Percentiles rank a stretch among this genome's conserved stretches.
These are phyloP conservation scores for Fraxinus sp. DNA, from an alignment of 305 asterid species.

Conservation along the genomic window DNA sequence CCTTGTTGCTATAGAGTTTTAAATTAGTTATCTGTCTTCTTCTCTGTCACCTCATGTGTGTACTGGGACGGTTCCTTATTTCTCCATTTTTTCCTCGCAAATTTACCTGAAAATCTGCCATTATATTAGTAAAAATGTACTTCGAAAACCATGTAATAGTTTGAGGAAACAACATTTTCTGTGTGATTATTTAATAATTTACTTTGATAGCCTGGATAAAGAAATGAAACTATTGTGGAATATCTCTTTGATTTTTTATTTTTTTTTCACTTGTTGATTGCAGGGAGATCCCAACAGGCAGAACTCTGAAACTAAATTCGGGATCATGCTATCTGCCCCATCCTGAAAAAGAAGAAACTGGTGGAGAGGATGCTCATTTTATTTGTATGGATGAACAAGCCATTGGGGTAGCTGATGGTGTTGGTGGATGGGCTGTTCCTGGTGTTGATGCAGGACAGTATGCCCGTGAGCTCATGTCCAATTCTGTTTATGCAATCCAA, in stretches of 20 bases:
- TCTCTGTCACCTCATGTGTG: not conserved
- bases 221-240: constrained; percentile 9
- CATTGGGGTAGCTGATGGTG: constrained; percentile 95
- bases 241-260: not conserved
- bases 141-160: not conserved
- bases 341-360: constrained; percentile 95
- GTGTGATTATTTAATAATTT: not conserved
- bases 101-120: not conserved
- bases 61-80: not conserved
- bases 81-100: not conserved
- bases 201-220: not conserved
- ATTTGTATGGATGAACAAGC: constrained; percentile 78
- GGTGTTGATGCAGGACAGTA: constrained; percentile 83
- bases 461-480: constrained; percentile 94
- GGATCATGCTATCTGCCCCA: constrained; percentile 90
- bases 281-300: constrained; percentile 47
- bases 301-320: constrained; percentile 70
- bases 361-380: constrained; percentile 97
- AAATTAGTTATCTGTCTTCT: not conserved
- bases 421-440: constrained; percentile 96
- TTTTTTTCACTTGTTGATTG: constrained; percentile 21
- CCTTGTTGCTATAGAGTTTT: not conserved
- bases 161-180: not conserved
- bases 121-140: not conserved
- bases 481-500: constrained; percentile 75